phyloP scores from a whole-genome alignment of 176 grass and related monocot species.

The Aegilops longissima region DNA sequence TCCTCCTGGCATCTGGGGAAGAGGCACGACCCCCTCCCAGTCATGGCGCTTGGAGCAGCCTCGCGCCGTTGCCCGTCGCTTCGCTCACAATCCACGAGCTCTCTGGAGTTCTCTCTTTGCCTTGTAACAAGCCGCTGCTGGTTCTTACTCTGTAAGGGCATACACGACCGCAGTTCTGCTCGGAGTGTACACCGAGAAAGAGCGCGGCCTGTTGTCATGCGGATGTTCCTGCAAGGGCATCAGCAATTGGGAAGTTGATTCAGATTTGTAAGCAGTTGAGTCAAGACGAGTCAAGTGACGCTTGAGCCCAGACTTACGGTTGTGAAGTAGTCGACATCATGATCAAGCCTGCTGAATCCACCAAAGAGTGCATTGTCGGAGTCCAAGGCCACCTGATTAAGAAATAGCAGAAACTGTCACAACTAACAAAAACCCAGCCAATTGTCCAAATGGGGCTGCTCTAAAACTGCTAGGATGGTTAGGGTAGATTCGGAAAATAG shows the following conservation, averaged over 20 bases:
- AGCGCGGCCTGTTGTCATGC: slow-evolving; percentile 75
- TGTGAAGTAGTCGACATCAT: slow-evolving; percentile 76
- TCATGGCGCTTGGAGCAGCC: not conserved
- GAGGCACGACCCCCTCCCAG: not conserved
- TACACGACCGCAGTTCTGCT: slow-evolving; percentile 88
- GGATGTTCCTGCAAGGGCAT: slow-evolving; percentile 60
- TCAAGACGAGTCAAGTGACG: not conserved
- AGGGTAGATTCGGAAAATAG: not conserved
- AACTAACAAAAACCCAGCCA: not conserved
- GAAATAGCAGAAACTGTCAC: slow-evolving; percentile 22
- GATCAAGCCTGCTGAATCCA: slow-evolving; percentile 83
- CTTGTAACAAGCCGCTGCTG: not conserved
- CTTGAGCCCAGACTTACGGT: slow-evolving; percentile 56
- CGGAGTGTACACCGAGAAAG: slow-evolving; percentile 80
- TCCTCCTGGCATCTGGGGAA: not conserved
- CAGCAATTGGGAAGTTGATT: not conserved
- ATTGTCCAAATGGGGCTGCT: not conserved
- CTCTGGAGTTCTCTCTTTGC: not conserved
- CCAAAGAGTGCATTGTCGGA: slow-evolving; percentile 86
- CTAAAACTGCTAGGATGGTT: not conserved
- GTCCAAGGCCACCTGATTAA: slow-evolving; percentile 68
- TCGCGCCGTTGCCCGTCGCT: not conserved
- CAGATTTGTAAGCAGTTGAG: not conserved
- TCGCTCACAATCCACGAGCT: not conserved
- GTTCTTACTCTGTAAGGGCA: slow-evolving; percentile 50